Evolutionary conservation across 352 stramenopile genomes (phyloP).

Genomic region (Phytophthora megakarya): DNA sequence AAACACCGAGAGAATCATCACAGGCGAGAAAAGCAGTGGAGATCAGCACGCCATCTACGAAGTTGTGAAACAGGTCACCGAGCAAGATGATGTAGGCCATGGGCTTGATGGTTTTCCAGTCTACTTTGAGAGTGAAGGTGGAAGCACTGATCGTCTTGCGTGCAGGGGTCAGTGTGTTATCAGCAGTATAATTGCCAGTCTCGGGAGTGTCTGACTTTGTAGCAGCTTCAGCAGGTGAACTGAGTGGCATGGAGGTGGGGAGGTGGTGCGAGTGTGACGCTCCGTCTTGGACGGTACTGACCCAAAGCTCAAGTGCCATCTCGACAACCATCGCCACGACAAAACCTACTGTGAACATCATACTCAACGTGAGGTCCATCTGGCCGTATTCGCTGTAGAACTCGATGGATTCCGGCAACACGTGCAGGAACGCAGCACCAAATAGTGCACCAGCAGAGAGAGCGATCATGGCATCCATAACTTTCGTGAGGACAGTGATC

Average conservation of each 20-base stretch:
- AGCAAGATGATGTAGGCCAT: conserved; percentile 77
- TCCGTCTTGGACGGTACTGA: conserved; percentile 38
- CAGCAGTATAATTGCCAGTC: conserved; percentile 23
- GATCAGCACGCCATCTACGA: conserved; percentile 85
- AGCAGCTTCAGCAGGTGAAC: conserved; percentile 12
- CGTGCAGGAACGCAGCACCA: conserved; percentile 75
- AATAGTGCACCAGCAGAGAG: conserved; percentile 76
- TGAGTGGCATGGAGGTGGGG: conserved; percentile 35
- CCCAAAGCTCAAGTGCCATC: conserved; percentile 53
- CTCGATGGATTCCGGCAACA: conserved; percentile 74
- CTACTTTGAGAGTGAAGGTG: conserved; percentile 37
- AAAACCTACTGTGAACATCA: conserved; percentile 70
- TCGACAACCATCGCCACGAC: conserved; percentile 63
- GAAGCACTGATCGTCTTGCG: conserved; percentile 24
- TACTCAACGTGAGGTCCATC: conserved; percentile 60
- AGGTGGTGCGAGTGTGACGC: conserved; percentile 29
- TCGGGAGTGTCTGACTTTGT: conserved; percentile 35
- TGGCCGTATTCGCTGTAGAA: conserved; percentile 61
- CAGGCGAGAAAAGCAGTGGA: conserved; percentile 59
- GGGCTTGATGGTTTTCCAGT: conserved; percentile 49
- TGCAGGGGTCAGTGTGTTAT: neutral
- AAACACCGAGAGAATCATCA: conserved; percentile 46
- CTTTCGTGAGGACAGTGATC: conserved; percentile 28
- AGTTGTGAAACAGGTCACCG: conserved; percentile 91
- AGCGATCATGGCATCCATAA: conserved; percentile 55